Evolutionary conservation across 2,329 filamentous ascomycete species (phyloP), one percentile per base, ranked within the genome.

Genomic region (Fusarium sp.): DNA sequence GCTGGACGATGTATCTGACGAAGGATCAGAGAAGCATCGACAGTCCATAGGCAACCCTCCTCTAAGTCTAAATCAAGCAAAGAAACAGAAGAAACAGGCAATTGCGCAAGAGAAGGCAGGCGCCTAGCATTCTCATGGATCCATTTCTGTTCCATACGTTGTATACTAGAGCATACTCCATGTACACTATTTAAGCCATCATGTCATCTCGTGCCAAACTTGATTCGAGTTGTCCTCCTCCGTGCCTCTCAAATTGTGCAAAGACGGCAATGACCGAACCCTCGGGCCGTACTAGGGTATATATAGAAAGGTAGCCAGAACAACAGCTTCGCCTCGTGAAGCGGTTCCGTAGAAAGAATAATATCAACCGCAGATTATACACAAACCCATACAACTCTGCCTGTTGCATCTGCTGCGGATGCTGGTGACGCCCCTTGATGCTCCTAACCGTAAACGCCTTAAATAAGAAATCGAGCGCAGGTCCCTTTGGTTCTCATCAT

Each of bases 1-100:
- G 26, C 85, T 99, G 36, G 96, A 99, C 79, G 89, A 94, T 61
- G 85, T 98, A 18, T 87, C 85, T 26, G 87, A 88, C 42, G 88
- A 89, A 58, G 85, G 87, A 16, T 80, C 94, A 24, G 77, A 74
- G n/a, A 76, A 75, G 55, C 87, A 89, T 68, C 85, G 83, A 77
- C 83, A 83, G 65, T 82, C 82, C 67, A 78, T 84, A 30, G 83
- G 84, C 24, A 86, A 88, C 24, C 83, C 86, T 30, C 80, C 80
- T 22, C 77, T 89, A 61, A 94, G 92, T 79, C 79, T 93, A 76
- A 92, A 86, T 74, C 92, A 93, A 82, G 92, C 92, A 13, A 87
- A 87, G 76, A 94, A 91, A 84, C 84, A 83, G 68, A 89, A 90
- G 70, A 93, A 92, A 81, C 87, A 89, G 78, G 86, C 83, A 57